These are phyloP conservation scores for Trichoderma endophyticum DNA, from an alignment of 2,329 filamentous ascomycete genomes.

Conservation along the genomic window DNA sequence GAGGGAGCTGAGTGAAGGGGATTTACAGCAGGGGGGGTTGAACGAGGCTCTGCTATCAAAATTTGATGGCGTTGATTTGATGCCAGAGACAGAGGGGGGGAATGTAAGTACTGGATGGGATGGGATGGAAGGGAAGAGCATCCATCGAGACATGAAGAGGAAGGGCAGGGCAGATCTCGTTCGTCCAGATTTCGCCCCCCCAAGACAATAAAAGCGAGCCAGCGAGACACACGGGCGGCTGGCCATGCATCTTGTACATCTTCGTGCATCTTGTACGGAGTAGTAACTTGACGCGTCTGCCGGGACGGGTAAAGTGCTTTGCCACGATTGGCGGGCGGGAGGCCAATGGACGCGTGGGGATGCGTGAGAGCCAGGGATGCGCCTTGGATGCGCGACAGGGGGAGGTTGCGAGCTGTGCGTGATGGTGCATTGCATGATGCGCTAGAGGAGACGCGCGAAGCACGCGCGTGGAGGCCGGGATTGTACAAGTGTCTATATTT, in stretches of 20 bases:
- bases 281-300: not conserved
- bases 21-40: not conserved
- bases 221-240: not conserved
- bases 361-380: slow-evolving; percentile 3
- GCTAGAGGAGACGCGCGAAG: not conserved
- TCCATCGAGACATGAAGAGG: not conserved
- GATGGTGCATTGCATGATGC: not conserved
- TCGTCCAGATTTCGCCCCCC: not conserved
- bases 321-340: not conserved
- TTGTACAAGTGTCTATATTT: not conserved
- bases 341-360: slow-evolving; percentile 16
- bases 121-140: not conserved
- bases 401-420: not conserved
- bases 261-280: too few species aligned
- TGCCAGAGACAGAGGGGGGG: not conserved
- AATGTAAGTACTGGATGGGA: too few species aligned
- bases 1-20: slow-evolving; percentile 5
- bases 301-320: not conserved
- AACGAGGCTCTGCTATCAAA: not conserved
- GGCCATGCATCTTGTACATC: not conserved
- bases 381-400: slow-evolving; percentile 5
- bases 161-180: not conserved
- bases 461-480: not conserved
- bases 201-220: not conserved
- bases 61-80: not conserved